Evolutionary conservation across 768 basidiomycete species (phyloP), one percentile per base, ranked within the genome.

Genomic region (Trametes gibbosa): DNA sequence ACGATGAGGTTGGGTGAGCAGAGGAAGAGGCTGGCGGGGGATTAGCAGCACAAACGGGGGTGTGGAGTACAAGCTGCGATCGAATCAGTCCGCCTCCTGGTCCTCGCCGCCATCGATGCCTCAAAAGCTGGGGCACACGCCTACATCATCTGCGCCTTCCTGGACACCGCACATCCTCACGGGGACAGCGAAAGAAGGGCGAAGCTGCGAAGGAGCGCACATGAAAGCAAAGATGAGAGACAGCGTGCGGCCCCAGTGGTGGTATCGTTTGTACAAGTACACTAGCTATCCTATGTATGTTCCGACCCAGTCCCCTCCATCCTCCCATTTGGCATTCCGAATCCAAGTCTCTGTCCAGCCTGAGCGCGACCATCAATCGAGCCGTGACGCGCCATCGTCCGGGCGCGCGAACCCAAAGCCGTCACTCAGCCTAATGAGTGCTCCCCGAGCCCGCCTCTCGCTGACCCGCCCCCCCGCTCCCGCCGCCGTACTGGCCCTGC

Each of bases 1-100:
- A n/a, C n/a, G 16, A 53, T 43, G 50, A 23, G 61, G 42, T 69
- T 63, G 73, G 40, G n/a, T n/a, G n/a, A n/a, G n/a, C 14, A 29
- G 53, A 17, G 24, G 17, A 19, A 12, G 46, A 67, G 71, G 40
- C 70, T 69, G 21, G 67, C 61, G 42, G 71, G 66, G 50, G 70
- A 70, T 64, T 5, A 16, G 34, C n/a, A 24, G 40, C 29, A 42
- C 32, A 34, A 17, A 23, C 21, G 29, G 2, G 10, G 3, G 19
- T 24, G 12, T 25, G 25, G 1, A 27, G 25, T 13, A 19, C 3
- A 27, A 51, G 25, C 7, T 21, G 21, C 32, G 42, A 27, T n/a
- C 19, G 55, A 23, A 25, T 25, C 47, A 41, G 49, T 49, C 47
- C 55, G 7, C 54, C n/a, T 21, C 5, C 43, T 13, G 3, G 12